phyloP scores from a whole-genome alignment of 805 yeast species.

The Ogataea minuta region DNA sequence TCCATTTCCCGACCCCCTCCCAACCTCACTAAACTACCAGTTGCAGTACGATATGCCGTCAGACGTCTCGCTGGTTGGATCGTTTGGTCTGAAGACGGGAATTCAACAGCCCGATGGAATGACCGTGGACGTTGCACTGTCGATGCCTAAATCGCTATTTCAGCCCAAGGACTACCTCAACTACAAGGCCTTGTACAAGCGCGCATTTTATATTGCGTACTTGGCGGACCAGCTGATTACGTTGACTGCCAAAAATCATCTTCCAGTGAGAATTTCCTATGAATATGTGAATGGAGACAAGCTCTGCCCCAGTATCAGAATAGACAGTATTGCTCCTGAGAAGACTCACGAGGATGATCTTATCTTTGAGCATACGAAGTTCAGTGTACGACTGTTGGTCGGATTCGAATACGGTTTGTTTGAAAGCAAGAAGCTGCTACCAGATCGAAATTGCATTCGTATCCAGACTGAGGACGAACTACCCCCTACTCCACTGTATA shows the following conservation, averaged over 20 bases:
- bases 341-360: constrained; percentile 46
- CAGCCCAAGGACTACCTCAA: constrained; percentile 88
- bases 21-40: constrained; percentile 62
- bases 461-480: constrained; percentile 48
- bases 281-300: constrained; percentile 73
- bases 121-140: constrained; percentile 73
- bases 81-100: constrained; percentile 84
- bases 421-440: constrained; percentile 71
- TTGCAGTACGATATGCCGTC: constrained; percentile 70
- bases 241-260: constrained; percentile 49
- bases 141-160: constrained; percentile 75
- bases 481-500: constrained; percentile 85
- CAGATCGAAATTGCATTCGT: constrained; percentile 80
- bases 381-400: constrained; percentile 67
- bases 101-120: constrained; percentile 60
- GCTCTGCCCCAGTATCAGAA: constrained; percentile 68
- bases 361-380: constrained; percentile 61
- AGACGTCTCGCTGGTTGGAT: constrained; percentile 77
- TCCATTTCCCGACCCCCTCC: constrained; percentile 92
- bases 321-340: constrained; percentile 54
- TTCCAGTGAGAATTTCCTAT: constrained; percentile 62
- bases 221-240: constrained; percentile 63
- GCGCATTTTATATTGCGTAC: constrained; percentile 83
- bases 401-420: constrained; percentile 73
- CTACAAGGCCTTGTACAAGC: constrained; percentile 84